Percentiles rank a stretch among this genome's conserved stretches.
phyloP scores from a whole-genome alignment of 2,329 filamentous ascomycete species.

The Paraphoma chrysanthemicola region DNA sequence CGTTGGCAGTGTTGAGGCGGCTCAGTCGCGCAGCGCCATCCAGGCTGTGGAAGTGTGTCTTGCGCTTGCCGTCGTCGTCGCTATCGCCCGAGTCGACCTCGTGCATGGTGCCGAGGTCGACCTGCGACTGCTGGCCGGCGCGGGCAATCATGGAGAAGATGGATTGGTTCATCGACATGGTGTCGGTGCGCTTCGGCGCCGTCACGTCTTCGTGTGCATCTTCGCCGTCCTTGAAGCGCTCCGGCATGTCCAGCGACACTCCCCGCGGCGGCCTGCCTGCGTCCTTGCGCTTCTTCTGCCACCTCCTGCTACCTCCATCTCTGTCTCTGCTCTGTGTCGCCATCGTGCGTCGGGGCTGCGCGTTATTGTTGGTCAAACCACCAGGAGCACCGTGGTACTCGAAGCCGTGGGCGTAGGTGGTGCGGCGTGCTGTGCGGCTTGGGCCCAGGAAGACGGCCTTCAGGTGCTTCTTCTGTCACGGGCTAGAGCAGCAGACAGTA shows the following conservation, averaged over 20 bases:
- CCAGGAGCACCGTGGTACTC: constrained; percentile 1
- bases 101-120: constrained; percentile 84
- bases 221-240: constrained; percentile 64
- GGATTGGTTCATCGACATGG: constrained; percentile 86
- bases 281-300: constrained; percentile 44
- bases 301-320: constrained; percentile 35
- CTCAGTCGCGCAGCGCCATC: constrained; percentile 45
- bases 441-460: constrained; percentile 4
- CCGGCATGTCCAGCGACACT: constrained; percentile 61
- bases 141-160: constrained; percentile 92
- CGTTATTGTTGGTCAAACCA: neutral
- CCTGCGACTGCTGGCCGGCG: constrained; percentile 79
- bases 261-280: constrained; percentile 34
- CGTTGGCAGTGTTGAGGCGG: constrained; percentile 42
- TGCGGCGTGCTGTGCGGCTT: constrained; percentile 20
- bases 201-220: constrained; percentile 68
- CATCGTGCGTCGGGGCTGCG: constrained; percentile 28
- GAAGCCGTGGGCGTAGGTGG: constrained; percentile 13
- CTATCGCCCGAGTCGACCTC: constrained; percentile 77
- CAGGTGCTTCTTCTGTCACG: constrained; percentile 2
- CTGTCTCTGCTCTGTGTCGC: constrained; percentile 41
- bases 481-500: constrained; percentile 38
- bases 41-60: constrained; percentile 33
- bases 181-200: constrained; percentile 57
- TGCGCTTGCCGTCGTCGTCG: constrained; percentile 55